phyloP scores from a whole-genome alignment of 179 eudicot genomes.

The Carnegiea gigantea region DNA sequence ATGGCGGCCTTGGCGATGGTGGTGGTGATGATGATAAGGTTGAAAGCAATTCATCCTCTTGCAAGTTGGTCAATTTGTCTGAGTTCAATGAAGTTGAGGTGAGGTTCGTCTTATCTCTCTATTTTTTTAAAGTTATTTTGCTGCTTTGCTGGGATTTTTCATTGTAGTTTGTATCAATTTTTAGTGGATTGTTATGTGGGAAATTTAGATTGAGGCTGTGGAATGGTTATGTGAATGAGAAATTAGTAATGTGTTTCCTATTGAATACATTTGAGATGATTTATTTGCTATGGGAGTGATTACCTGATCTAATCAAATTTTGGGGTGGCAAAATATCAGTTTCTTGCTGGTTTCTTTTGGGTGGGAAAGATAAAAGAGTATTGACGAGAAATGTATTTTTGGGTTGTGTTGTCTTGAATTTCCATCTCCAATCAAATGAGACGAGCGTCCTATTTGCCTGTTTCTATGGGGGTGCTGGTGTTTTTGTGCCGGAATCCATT shows the following conservation, averaged over 20 bases:
- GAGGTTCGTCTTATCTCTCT: slow-evolving; percentile 44
- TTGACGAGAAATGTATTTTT: background rate
- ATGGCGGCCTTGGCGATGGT: background rate
- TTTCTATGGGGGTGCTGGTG: background rate
- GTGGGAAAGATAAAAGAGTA: background rate
- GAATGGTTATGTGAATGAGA: background rate
- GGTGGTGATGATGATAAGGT: background rate
- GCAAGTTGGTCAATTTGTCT: slow-evolving; percentile 20
- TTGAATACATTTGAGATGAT: background rate
- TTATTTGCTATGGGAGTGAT: background rate
- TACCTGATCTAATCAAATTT: background rate
- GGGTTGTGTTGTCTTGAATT: background rate
- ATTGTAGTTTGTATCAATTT: background rate
- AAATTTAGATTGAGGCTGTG: background rate
- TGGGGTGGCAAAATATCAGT: background rate
- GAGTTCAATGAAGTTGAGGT: slow-evolving; percentile 62
- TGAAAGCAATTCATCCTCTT: background rate
- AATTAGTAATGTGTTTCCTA: background rate
- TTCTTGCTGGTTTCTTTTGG: background rate
- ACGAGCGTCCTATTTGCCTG: background rate
- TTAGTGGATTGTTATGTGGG: background rate
- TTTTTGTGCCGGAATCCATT: background rate
- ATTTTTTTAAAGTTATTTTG: background rate
- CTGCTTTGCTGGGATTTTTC: background rate
- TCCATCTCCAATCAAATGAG: background rate